Conservation (phyloP, 176 grass and related monocot genomes). For the Ensete ventricosum region DNA sequence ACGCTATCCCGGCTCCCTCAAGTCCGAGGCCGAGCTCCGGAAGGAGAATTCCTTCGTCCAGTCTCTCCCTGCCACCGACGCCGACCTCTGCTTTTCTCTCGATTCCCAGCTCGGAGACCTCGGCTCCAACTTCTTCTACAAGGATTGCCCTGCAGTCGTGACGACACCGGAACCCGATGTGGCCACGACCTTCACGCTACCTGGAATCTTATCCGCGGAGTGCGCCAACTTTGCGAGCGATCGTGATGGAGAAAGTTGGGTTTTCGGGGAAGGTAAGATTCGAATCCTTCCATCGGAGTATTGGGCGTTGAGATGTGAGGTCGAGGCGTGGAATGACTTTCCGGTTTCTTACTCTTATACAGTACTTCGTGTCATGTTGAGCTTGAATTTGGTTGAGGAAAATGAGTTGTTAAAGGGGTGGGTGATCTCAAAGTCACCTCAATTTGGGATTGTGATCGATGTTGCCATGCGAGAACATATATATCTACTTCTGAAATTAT, state of each 20-base stretch:
- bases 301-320: slow-evolving; percentile 44
- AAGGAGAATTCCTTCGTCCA: slow-evolving; percentile 3
- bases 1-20: neutral
- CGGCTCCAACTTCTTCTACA: slow-evolving; percentile 31
- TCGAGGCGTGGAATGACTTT: slow-evolving; percentile 47
- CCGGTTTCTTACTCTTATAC: slow-evolving; percentile 44
- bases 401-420: slow-evolving; percentile 34
- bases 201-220: slow-evolving; percentile 48
- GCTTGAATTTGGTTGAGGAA: slow-evolving; percentile 24
- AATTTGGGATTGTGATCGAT: slow-evolving; percentile 48
- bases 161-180: slow-evolving; percentile 14
- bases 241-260: neutral
- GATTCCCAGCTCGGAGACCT: slow-evolving; percentile 31
- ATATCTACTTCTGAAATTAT: slow-evolving; percentile 49
- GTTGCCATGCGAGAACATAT: slow-evolving; percentile 39
- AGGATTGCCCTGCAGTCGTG: slow-evolving; percentile 68
- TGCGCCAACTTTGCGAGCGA: slow-evolving; percentile 37
- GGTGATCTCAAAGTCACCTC: slow-evolving; percentile 45
- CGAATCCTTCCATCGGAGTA: slow-evolving; percentile 72
- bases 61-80: slow-evolving; percentile 15
- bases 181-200: slow-evolving; percentile 27
- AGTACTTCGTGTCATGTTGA: slow-evolving; percentile 16
- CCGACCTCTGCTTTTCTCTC: slow-evolving; percentile 34
- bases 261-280: neutral
- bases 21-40: slow-evolving; percentile 2